phyloP scores from a whole-genome alignment of 441 rosid species.

The Manihot esculenta region DNA sequence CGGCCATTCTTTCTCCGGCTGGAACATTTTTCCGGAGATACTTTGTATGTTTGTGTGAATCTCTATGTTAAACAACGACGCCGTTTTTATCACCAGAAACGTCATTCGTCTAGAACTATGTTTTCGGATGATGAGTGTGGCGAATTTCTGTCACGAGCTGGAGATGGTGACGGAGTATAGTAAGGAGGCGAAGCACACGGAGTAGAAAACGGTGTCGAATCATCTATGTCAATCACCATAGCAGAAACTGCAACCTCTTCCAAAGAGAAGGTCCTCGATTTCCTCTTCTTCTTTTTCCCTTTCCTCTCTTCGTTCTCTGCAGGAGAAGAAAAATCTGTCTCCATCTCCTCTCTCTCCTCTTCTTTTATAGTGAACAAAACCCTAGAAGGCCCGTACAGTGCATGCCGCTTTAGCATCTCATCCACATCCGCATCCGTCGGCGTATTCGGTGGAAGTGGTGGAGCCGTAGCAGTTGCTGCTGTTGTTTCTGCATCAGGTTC shows the following conservation, averaged over 20 bases:
- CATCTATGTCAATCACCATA: constrained; percentile 21
- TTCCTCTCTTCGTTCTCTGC: constrained; percentile 10
- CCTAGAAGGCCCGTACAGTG: constrained; percentile 52
- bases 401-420: constrained; percentile 40
- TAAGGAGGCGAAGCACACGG: constrained; percentile 65
- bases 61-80: constrained; percentile 14
- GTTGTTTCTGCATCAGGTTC: constrained; percentile 35
- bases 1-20: background rate
- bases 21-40: background rate
- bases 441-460: background rate
- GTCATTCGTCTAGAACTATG: too few species aligned
- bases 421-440: constrained; percentile 20
- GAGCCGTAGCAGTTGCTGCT: constrained; percentile 19
- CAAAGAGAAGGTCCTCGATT: constrained; percentile 10
- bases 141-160: constrained; percentile 33
- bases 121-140: background rate
- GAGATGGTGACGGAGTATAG: constrained; percentile 66
- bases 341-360: constrained; percentile 46
- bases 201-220: constrained; percentile 59
- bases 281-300: constrained; percentile 7
- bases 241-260: constrained; percentile 12
- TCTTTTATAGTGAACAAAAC: constrained; percentile 68
- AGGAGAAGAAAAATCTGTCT: constrained; percentile 6
- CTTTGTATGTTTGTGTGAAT: background rate
- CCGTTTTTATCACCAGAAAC: background rate